phyloP scores from a whole-genome alignment of 2,329 filamentous ascomycete genomes.

The Tolypocladium paradoxum region DNA sequence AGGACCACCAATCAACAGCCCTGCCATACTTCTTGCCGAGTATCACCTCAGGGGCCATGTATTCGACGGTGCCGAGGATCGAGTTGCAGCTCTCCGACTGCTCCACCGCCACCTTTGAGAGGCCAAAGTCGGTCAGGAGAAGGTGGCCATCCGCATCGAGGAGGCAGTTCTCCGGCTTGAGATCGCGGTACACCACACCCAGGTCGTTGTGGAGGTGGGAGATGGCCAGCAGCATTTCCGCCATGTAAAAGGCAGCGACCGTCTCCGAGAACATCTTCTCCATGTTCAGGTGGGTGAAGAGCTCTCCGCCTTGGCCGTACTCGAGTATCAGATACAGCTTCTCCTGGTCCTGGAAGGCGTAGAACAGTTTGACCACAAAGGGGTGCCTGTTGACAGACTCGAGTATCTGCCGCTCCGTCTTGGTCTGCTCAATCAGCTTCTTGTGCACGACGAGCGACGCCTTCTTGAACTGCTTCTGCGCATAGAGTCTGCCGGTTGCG shows the following conservation, averaged over 20 bases:
- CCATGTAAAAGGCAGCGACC: slow-evolving; percentile 94
- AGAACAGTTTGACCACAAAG: slow-evolving; percentile 96
- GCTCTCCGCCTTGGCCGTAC: slow-evolving; percentile 92
- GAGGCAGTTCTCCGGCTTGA: slow-evolving; percentile 97
- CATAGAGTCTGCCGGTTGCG: slow-evolving; percentile 77
- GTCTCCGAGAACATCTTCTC: slow-evolving; percentile 93
- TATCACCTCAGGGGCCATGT: slow-evolving; percentile 97
- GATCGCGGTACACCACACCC: slow-evolving; percentile 89
- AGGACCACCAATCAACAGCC: slow-evolving; percentile 97
- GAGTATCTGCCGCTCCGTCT: slow-evolving; percentile 88
- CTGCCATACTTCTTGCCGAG: slow-evolving; percentile 82
- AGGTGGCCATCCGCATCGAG: slow-evolving; percentile 86
- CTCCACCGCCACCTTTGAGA: slow-evolving; percentile 86
- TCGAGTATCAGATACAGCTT: slow-evolving; percentile 96
- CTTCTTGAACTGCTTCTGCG: slow-evolving; percentile 98
- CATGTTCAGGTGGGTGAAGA: slow-evolving; percentile 88
- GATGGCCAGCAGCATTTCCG: slow-evolving; percentile 89
- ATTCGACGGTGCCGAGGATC: slow-evolving; percentile 89
- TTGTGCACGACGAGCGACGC: slow-evolving; percentile 92
- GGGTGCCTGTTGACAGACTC: slow-evolving; percentile 95
- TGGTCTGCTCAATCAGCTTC: slow-evolving; percentile 91
- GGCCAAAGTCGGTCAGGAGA: slow-evolving; percentile 88
- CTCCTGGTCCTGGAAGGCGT: slow-evolving; percentile 96
- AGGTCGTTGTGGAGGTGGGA: slow-evolving; percentile 87
- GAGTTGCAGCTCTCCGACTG: slow-evolving; percentile 61